Base-by-base conservation (phyloP, 129 eudicot genomes). In the Oenanthe sinensis region DNA sequence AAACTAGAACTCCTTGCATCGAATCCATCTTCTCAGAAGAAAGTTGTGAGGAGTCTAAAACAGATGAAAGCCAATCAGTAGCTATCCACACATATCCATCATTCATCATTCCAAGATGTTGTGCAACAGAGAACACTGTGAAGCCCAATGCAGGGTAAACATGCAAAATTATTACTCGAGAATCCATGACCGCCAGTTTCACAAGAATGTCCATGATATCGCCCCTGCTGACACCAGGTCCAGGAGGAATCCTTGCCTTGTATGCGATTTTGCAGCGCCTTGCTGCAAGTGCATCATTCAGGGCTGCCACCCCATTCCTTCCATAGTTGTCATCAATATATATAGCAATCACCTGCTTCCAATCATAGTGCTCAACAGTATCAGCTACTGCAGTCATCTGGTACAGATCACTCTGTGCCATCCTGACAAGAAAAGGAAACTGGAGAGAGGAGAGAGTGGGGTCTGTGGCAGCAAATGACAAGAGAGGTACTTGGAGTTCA, bases 21-120 rank as follows among this genome's bases (percentile, higher is more conserved):
- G 82, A 74, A 30, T 83, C 89, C 92, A 87, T 82, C 22, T 76
- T 77, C 46, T 85, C 92, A 1, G 86, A 82, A 4, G 83, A 83
- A 75, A 82, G 79, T 26, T 87, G 88, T 6, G 75, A 72, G 14
- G 98, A 82, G 77, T 94, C 98, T 39, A 91, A 77, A 73, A 79
- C 80, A 55, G 98, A 88, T 13, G 93, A 80, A 77, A 94, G 97
- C 98, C 98, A 94, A 82, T 94, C 98, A 0, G 98, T 94, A 16
- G 93, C 89, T 70, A 94, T 89, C 98, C 98, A 94, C 60, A 84
- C 98, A 76, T 91, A 94, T 46, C 98, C 98, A 28, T 88, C 94
- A 76, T 81, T 90, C 90, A 90, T 89, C 98, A 94, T 94, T 54
- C 97, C 93, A 67, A 94, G 93, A 85, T 86, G 88, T 13, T 83